Evolutionary conservation across 2,329 filamentous ascomycete genomes (phyloP).

Genomic region (Cryphonectria naterciae): DNA sequence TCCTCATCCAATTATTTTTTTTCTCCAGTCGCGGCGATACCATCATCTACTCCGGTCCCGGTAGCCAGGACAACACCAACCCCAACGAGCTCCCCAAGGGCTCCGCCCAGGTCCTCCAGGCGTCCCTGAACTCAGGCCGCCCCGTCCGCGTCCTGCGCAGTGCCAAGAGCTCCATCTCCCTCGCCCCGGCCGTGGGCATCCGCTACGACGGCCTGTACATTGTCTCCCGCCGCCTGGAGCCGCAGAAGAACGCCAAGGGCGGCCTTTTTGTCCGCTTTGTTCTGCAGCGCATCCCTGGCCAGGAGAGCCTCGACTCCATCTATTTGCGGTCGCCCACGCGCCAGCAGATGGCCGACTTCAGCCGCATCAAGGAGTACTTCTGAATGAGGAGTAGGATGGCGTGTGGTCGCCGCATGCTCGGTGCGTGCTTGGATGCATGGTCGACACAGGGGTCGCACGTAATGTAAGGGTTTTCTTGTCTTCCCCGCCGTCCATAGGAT

Average conservation of each 20-base stretch:
- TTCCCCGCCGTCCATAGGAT: not conserved
- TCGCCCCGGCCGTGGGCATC: conserved; percentile 36
- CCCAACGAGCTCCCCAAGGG: conserved; percentile 1
- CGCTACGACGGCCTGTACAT: conserved; percentile 44
- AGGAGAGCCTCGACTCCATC: conserved; percentile 31
- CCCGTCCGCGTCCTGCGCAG: conserved; percentile 40
- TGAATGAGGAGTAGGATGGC: not conserved
- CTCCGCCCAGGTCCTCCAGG: conserved; percentile 32
- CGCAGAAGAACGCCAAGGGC: conserved; percentile 29
- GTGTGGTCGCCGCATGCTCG: not conserved
- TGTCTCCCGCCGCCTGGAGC: conserved; percentile 22
- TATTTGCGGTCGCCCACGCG: conserved; percentile 20
- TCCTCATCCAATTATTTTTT: conserved; percentile 14
- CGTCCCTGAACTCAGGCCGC: conserved; percentile 25
- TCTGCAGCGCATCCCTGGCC: conserved; percentile 31
- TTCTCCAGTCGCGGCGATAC: conserved; percentile 29
- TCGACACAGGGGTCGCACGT: not conserved
- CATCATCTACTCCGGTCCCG: conserved; percentile 37
- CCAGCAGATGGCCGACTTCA: conserved; percentile 29
- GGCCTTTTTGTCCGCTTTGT: conserved; percentile 33
- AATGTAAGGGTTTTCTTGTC: not conserved
- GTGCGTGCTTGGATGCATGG: not conserved
- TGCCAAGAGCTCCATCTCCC: conserved; percentile 22
- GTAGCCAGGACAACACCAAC: conserved; percentile 29
- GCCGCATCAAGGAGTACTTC: conserved; percentile 21